A percentile compares a stretch with the other conserved stretches of the same genome.
Conservation (phyloP, 2,329 filamentous ascomycete species). For the Penicillium rolfsii region DNA sequence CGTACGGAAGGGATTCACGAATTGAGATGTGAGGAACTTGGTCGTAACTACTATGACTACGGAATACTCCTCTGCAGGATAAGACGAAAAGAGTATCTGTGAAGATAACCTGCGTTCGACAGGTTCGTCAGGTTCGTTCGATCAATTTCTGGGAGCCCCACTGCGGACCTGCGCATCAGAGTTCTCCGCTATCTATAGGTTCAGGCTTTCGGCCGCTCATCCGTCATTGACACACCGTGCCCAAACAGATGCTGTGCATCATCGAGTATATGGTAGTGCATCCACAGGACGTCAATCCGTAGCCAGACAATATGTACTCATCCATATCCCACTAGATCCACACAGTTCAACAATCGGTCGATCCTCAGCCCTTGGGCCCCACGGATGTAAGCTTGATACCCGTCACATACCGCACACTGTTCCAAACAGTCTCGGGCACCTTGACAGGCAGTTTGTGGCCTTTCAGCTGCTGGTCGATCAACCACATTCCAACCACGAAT, state of each 20-base stretch:
- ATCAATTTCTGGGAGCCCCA: background rate
- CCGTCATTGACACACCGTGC: background rate
- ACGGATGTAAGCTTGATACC: constrained; percentile 40
- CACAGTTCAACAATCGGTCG: background rate
- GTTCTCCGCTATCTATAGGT: background rate
- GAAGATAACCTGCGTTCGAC: background rate
- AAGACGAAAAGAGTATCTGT: background rate
- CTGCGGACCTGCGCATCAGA: constrained; percentile 5
- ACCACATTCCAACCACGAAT: constrained; percentile 56
- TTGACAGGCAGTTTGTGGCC: constrained; percentile 51
- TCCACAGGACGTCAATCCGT: background rate
- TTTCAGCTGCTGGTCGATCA: constrained; percentile 54
- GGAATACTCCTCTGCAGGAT: background rate
- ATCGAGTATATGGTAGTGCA: background rate
- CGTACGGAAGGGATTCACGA: background rate
- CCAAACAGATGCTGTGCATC: background rate
- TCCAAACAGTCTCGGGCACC: constrained; percentile 53
- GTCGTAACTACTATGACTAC: background rate
- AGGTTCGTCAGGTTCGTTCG: background rate
- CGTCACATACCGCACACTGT: constrained; percentile 46
- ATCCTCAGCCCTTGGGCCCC: constrained; percentile 1
- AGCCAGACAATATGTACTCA: background rate
- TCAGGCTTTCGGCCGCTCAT: background rate
- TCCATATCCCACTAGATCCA: background rate
- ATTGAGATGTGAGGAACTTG: background rate